A percentile compares a stretch with the other conserved stretches of the same genome.
These are phyloP conservation scores for Tetracladium setigerum DNA, from an alignment of 495 filamentous ascomycete species.

Conservation along the genomic window DNA sequence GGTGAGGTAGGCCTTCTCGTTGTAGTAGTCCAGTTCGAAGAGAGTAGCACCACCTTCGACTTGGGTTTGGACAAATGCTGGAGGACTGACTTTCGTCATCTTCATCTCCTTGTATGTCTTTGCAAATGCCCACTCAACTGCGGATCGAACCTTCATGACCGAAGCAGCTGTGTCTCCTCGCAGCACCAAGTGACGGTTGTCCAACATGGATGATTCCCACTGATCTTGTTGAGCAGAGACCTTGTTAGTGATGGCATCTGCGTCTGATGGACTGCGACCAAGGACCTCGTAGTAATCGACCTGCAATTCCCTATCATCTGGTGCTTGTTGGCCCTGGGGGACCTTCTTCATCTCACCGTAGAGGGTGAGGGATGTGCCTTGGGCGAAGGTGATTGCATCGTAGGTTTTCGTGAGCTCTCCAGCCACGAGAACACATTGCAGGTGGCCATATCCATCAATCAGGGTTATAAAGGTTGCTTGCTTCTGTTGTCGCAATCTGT, in stretches of 20 bases:
- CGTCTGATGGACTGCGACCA: constrained; percentile 76
- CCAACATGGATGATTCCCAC: constrained; percentile 71
- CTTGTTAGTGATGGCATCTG: constrained; percentile 89
- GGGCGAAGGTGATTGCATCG: constrained; percentile 81
- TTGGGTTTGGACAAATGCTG: constrained; percentile 97
- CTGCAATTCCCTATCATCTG: constrained; percentile 83
- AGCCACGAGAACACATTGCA: constrained; percentile 78
- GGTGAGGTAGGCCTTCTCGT: constrained; percentile 86
- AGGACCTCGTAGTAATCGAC: constrained; percentile 90
- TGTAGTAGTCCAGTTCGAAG: constrained; percentile 93
- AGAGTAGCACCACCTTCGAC: constrained; percentile 94
- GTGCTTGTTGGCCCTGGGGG: constrained; percentile 70
- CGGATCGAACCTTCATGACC: constrained; percentile 86
- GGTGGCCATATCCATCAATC: constrained; percentile 78
- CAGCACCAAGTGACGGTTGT: constrained; percentile 87
- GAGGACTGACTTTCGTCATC: constrained; percentile 81
- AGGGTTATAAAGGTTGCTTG: constrained; percentile 82
- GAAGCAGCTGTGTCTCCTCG: constrained; percentile 82
- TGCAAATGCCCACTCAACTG: constrained; percentile 76
- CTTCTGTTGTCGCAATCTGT: constrained; percentile 79
- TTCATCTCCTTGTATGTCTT: constrained; percentile 71
- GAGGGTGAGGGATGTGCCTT: constrained; percentile 81
- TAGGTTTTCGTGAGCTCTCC: constrained; percentile 85
- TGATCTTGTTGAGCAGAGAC: constrained; percentile 65
- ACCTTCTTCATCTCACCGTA: constrained; percentile 85